Percentiles rank a stretch among this genome's conserved stretches.
Conservation (phyloP, 2,329 filamentous ascomycete species). For the Lachnellula subtilissima region DNA sequence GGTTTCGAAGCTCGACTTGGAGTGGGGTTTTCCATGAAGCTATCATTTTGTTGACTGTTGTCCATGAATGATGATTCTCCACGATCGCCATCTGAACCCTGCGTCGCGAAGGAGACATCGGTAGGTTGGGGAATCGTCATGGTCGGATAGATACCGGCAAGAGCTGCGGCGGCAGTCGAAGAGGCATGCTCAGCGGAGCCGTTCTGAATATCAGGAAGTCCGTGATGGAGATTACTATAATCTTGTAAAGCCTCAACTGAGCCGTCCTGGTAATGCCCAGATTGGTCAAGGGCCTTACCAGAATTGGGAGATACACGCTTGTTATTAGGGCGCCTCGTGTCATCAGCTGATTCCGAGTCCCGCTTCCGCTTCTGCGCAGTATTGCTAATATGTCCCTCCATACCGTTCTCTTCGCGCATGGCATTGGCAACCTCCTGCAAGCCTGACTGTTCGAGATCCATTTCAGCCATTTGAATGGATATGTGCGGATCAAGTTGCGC, state of each 20-base stretch:
- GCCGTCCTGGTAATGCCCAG: slow-evolving; percentile 22
- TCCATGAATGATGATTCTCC: slow-evolving; percentile 38
- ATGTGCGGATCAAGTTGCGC: slow-evolving; percentile 20
- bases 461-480: slow-evolving; percentile 28
- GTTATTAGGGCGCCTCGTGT: slow-evolving; percentile 28
- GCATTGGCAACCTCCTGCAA: slow-evolving; percentile 34
- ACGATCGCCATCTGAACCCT: slow-evolving; percentile 37
- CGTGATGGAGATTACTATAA: slow-evolving; percentile 40
- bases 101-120: slow-evolving; percentile 46
- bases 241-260: slow-evolving; percentile 32
- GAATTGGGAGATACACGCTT: slow-evolving; percentile 33
- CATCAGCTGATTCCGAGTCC: slow-evolving; percentile 33
- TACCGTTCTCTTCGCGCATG: slow-evolving; percentile 29
- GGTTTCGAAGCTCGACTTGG: slow-evolving; percentile 56
- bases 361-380: slow-evolving; percentile 33
- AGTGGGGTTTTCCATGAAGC: slow-evolving; percentile 39
- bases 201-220: slow-evolving; percentile 45
- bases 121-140: slow-evolving; percentile 54
- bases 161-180: slow-evolving; percentile 55
- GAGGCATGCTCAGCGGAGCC: slow-evolving; percentile 45
- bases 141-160: slow-evolving; percentile 39
- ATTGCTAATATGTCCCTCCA: slow-evolving; percentile 14
- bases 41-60: slow-evolving; percentile 27
- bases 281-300: slow-evolving; percentile 25
- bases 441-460: slow-evolving; percentile 33